A percentile compares a stretch with the other conserved stretches of the same genome.
These are phyloP conservation scores for Rhodamnia rubescens DNA, from an alignment of 345 rosid species.

Conservation along the genomic window DNA sequence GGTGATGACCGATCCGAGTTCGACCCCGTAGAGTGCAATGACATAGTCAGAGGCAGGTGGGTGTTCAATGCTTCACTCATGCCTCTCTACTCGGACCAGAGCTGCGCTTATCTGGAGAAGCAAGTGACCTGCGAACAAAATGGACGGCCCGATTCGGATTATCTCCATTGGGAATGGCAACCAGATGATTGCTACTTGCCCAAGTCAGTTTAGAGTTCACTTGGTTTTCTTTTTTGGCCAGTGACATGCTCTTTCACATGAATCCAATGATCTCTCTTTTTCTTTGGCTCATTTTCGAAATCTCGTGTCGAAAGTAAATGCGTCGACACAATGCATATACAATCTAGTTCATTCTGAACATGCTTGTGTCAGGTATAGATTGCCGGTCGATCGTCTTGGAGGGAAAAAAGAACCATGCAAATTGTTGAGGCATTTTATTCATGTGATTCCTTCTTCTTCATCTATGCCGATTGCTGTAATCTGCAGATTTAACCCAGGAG, in stretches of 20 bases:
- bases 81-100: conserved; percentile 69
- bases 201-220: conserved; percentile 18
- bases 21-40: conserved; percentile 68
- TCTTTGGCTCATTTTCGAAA: background rate
- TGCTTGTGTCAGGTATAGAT: background rate
- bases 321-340: background rate
- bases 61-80: conserved; percentile 45
- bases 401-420: background rate
- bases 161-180: conserved; percentile 88
- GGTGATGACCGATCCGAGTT: conserved; percentile 76
- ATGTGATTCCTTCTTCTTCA: background rate
- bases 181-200: conserved; percentile 85
- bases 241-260: background rate
- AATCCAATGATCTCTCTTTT: background rate
- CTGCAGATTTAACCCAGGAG: conserved; percentile 50
- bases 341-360: background rate
- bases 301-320: background rate
- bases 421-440: background rate
- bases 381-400: background rate
- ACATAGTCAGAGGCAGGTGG: conserved; percentile 62
- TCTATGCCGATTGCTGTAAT: background rate
- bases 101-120: conserved; percentile 71
- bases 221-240: background rate
- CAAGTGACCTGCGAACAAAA: conserved; percentile 71
- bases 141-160: conserved; percentile 58